Evolutionary conservation across 2,329 filamentous ascomycete species (phyloP).

Genomic region (Fusarium cyanostomum): DNA sequence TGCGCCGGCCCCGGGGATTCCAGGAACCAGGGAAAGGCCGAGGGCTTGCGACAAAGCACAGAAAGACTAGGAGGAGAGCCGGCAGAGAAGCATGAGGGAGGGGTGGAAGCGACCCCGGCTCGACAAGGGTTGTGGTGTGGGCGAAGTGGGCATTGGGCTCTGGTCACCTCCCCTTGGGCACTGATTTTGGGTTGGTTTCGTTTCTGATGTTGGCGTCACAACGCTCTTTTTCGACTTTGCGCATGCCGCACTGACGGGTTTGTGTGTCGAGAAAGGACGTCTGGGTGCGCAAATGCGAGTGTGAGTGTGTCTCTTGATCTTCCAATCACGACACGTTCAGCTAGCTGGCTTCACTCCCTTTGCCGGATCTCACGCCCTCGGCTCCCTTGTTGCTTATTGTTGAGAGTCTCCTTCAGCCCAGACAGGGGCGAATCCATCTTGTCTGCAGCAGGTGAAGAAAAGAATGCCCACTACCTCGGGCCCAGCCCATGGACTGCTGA

Average conservation of each 20-base stretch:
- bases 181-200: constrained; percentile 29
- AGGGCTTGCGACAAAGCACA: constrained; percentile 12
- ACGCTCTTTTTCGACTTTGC: constrained; percentile 41
- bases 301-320: constrained; percentile 39
- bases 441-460: constrained; percentile 26
- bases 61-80: constrained; percentile 28
- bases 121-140: constrained; percentile 39
- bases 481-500: constrained; percentile 8
- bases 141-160: constrained; percentile 43
- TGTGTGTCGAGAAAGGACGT: constrained; percentile 22
- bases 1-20: constrained; percentile 23
- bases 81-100: constrained; percentile 31
- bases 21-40: constrained; percentile 34
- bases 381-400: constrained; percentile 20
- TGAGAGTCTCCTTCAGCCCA: constrained; percentile 11
- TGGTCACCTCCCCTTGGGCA: constrained; percentile 36
- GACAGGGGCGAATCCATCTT: constrained; percentile 33
- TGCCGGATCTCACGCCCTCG: constrained; percentile 22
- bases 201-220: constrained; percentile 39
- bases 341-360: constrained; percentile 24
- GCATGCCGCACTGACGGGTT: constrained; percentile 38
- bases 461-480: constrained; percentile 28
- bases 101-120: constrained; percentile 13
- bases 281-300: constrained; percentile 36
- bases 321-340: constrained; percentile 30